Conservation (phyloP, 768 basidiomycete species). For the Naganishia kalamii region DNA sequence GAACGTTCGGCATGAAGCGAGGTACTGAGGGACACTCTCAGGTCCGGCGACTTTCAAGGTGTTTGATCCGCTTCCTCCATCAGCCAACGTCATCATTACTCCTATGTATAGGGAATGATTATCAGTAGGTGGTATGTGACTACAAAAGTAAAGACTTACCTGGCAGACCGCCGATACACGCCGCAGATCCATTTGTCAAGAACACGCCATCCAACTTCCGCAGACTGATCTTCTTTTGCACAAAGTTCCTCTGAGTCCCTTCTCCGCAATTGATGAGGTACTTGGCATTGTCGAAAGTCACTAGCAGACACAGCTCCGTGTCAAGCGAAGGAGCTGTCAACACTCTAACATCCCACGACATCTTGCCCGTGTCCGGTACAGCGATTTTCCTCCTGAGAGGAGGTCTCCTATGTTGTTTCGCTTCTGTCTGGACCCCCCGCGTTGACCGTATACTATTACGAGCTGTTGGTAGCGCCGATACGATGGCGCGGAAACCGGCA, state of each 20-base stretch:
- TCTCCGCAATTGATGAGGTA: slow-evolving; percentile 87
- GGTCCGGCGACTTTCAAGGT: slow-evolving; percentile 66
- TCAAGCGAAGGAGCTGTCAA: slow-evolving; percentile 52
- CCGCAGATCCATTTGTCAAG: slow-evolving; percentile 59
- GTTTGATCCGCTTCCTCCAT: slow-evolving; percentile 53
- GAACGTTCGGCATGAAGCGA: slow-evolving; percentile 50
- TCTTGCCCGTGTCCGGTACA: slow-evolving; percentile 1
- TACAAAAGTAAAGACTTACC: slow-evolving; percentile 51
- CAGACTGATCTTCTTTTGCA: slow-evolving; percentile 63
- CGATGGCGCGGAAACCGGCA: neutral
- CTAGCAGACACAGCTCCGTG: slow-evolving; percentile 68
- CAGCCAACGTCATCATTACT: slow-evolving; percentile 67
- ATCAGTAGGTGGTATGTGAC: neutral
- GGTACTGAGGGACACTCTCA: slow-evolving; percentile 58
- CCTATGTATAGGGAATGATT: slow-evolving; percentile 50
- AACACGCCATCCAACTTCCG: slow-evolving; percentile 66
- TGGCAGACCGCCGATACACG: slow-evolving; percentile 62
- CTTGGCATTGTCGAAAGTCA: slow-evolving; percentile 69
- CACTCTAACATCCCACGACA: slow-evolving; percentile 36
- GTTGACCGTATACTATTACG: neutral
- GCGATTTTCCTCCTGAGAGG: too few relatives aligned
- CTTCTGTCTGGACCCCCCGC: neutral
- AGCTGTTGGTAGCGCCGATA: neutral
- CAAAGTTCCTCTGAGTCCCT: slow-evolving; percentile 65
- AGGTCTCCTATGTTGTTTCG: too few relatives aligned